Evolutionary conservation across 495 filamentous ascomycete species (phyloP), one percentile per base, ranked within the genome.

Genomic region (Trichoderma orchidacearum): DNA sequence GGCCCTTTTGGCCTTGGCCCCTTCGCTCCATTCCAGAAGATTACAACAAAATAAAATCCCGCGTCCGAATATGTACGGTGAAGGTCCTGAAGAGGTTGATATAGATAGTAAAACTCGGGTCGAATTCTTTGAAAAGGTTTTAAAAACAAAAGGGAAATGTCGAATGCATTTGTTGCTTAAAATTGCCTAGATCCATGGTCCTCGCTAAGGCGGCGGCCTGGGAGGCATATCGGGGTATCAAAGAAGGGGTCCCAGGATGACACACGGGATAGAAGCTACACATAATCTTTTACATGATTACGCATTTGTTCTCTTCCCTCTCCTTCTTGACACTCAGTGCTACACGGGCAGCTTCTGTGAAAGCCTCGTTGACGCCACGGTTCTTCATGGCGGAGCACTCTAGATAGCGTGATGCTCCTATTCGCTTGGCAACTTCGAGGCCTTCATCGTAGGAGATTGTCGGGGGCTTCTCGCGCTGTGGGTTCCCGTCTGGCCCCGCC

Each of bases 311-410:
- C 13, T 72, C 70, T 41, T 75, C 75, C 60, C 77, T 77, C 18
- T 78, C 75, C 56, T 78, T 77, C 71, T 90, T 95, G 36, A 96
- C 93, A 23, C 86, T 86, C 27, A 98, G 74, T 7, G 93, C 93
- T n/a, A 97, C 93, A 63, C 95, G 85, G 45, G 93, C 94, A 34
- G 93, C 93, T 74, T 98, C 93, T 45, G 94, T 96, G 67, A 98
- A 98, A 31, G 93, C 94, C 69, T 98, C 93, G 66, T 96, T 93
- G 63, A 98, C 95, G 54, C 93, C 93, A 34, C 93, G 79, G 71
- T 98, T 98, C 67, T 90, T 85, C 77, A 96, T 96, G 13, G 93
- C 93, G 29, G 94, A 97, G 78, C 93, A 98, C 74, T 98, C 93
- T 84, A 98, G 78, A 69, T 98, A 98, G 60, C 95, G 83, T 58